Evolutionary conservation across 306 rosid species (phyloP).

Genomic region (Rosa persica): DNA sequence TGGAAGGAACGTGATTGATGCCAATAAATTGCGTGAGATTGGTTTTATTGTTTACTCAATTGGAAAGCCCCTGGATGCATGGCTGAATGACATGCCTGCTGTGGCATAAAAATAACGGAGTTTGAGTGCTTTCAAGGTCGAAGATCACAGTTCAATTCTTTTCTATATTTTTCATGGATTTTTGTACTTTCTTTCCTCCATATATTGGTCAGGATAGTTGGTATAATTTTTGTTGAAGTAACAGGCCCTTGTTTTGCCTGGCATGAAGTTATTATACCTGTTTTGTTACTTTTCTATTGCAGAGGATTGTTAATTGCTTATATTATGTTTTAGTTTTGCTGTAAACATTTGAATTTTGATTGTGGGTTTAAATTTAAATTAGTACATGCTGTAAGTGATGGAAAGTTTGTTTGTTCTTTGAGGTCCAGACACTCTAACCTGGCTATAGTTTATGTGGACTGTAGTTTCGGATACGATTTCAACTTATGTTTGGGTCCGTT

Average conservation of each 20-base stretch:
- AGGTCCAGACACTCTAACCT: neutral
- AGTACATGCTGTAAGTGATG: neutral
- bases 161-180: constrained; percentile 30
- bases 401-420: neutral
- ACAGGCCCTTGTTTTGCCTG: constrained; percentile 44
- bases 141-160: constrained; percentile 46
- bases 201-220: constrained; percentile 32
- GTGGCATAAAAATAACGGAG: constrained; percentile 55
- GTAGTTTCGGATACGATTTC: neutral
- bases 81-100: constrained; percentile 96
- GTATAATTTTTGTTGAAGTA: constrained; percentile 46
- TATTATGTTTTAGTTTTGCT: neutral
- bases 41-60: constrained; percentile 90
- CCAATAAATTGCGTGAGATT: constrained; percentile 62
- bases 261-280: constrained; percentile 26
- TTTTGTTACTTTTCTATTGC: constrained; percentile 33
- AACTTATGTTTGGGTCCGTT: neutral
- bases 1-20: constrained; percentile 69
- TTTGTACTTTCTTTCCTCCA: constrained; percentile 32
- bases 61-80: constrained; percentile 86
- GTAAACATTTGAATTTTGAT: neutral
- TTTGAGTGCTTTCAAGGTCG: constrained; percentile 24
- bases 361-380: neutral
- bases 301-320: neutral
- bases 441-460: neutral